phyloP scores from a whole-genome alignment of 164 flowering plant species.

The Stephania japonica region DNA sequence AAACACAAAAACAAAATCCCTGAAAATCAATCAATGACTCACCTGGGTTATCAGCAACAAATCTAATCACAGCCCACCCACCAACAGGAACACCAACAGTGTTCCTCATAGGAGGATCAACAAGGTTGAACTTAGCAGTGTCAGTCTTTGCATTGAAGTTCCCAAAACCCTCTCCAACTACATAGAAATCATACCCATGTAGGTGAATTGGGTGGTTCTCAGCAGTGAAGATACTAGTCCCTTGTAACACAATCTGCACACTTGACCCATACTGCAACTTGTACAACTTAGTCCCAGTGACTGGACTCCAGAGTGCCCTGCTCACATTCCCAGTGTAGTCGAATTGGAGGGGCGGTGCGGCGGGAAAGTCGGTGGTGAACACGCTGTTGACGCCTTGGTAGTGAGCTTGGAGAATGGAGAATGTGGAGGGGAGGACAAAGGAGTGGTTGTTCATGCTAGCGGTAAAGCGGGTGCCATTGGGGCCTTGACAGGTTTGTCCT shows the following conservation, averaged over 20 bases:
- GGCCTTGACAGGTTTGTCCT: conserved; percentile 67
- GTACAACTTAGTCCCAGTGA: conserved; percentile 49
- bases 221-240: conserved; percentile 51
- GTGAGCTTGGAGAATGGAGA: conserved; percentile 58
- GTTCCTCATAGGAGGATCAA: conserved; percentile 71
- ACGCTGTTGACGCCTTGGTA: conserved; percentile 47
- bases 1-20: too few species aligned
- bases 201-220: conserved; percentile 91
- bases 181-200: conserved; percentile 80
- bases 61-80: conserved; percentile 83
- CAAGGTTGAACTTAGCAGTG: conserved; percentile 57
- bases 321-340: conserved; percentile 77
- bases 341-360: conserved; percentile 52
- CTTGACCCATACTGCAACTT: conserved; percentile 53
- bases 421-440: conserved; percentile 43
- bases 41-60: conserved; percentile 89
- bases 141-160: conserved; percentile 59
- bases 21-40: not conserved
- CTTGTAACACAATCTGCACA: conserved; percentile 73
- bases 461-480: conserved; percentile 61
- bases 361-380: conserved; percentile 69
- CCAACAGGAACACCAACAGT: conserved; percentile 68
- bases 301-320: conserved; percentile 62
- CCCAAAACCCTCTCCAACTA: conserved; percentile 65
- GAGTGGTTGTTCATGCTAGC: conserved; percentile 78